Conservation (phyloP, 192 early-diverging fungal species). For the Gaertneriomyces semiglobifer region DNA sequence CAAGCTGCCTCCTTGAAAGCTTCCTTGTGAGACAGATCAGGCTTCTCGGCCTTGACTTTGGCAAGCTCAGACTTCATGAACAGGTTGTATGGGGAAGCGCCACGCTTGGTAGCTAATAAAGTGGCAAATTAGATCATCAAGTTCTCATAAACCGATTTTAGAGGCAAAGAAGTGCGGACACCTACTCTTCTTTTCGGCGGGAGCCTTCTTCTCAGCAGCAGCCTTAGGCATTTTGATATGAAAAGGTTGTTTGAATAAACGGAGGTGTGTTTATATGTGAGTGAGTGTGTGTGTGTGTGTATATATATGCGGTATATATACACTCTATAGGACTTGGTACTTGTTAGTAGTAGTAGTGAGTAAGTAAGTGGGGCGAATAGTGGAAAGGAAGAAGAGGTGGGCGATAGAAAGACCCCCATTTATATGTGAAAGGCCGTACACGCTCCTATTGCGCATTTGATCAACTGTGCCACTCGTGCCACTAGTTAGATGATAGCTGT, state of each 20-base stretch:
- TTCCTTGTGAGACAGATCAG: conserved; percentile 41
- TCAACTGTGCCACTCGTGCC: no score
- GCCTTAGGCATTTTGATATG: conserved; percentile 16
- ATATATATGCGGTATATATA: no score
- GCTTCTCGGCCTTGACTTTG: conserved; percentile 36
- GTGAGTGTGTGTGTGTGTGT: not conserved
- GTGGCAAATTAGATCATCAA: not conserved
- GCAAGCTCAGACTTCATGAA: conserved; percentile 46
- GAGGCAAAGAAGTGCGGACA: not conserved
- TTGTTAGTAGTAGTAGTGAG: conserved; percentile 1
- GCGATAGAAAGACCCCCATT: not conserved
- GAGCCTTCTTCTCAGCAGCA: conserved; percentile 3
- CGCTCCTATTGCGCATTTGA: no score
- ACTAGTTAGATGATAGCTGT: no score
- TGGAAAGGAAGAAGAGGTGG: not conserved
- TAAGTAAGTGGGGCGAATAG: not conserved
- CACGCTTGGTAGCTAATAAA: conserved; percentile 19
- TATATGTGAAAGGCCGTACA: no score
- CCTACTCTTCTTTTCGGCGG: conserved; percentile 9
- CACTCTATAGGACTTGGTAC: not conserved
- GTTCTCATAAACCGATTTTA: not conserved
- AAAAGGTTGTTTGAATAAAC: conserved; percentile 1
- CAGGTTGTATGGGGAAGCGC: conserved; percentile 38
- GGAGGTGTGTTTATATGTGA: not conserved
- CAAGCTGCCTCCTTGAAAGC: conserved; percentile 45